Percentiles rank a stretch among this genome's conserved stretches.
Conservation (phyloP, 139 green algal genomes). For the Chlorella ohadii region DNA sequence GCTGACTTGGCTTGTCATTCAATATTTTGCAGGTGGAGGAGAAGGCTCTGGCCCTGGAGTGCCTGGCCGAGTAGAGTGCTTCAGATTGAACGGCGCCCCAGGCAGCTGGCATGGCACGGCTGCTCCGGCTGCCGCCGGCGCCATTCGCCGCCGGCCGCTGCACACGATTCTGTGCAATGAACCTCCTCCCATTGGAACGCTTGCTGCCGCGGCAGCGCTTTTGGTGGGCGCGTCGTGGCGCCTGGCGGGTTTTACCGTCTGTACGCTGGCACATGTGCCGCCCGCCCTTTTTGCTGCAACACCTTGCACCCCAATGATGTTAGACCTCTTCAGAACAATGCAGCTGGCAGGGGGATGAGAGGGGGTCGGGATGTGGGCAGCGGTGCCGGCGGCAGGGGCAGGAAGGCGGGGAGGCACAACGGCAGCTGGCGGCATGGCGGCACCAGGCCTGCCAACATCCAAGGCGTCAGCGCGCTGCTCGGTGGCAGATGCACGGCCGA, state of each 20-base stretch:
- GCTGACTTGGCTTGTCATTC: too few species aligned
- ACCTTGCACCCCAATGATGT: too few species aligned
- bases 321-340: too few species aligned
- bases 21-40: not conserved
- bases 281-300: not conserved
- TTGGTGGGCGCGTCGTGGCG: not conserved
- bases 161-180: not conserved
- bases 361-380: too few species aligned
- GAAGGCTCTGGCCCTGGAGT: constrained; percentile 22
- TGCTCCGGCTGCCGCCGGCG: not conserved
- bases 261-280: too few species aligned
- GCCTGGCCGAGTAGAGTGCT: constrained; percentile 12
- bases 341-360: too few species aligned
- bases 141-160: not conserved
- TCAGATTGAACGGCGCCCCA: not conserved
- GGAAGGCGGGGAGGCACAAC: not conserved
- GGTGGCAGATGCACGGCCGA: too few species aligned
- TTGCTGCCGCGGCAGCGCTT: not conserved
- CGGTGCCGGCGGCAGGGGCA: too few species aligned
- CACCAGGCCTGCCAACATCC: too few species aligned
- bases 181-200: not conserved
- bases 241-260: too few species aligned
- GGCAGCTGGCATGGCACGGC: not conserved
- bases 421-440: not conserved
- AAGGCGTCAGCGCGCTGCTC: too few species aligned